phyloP scores from a whole-genome alignment of 179 eudicot species.

The Spinacia oleracea region DNA sequence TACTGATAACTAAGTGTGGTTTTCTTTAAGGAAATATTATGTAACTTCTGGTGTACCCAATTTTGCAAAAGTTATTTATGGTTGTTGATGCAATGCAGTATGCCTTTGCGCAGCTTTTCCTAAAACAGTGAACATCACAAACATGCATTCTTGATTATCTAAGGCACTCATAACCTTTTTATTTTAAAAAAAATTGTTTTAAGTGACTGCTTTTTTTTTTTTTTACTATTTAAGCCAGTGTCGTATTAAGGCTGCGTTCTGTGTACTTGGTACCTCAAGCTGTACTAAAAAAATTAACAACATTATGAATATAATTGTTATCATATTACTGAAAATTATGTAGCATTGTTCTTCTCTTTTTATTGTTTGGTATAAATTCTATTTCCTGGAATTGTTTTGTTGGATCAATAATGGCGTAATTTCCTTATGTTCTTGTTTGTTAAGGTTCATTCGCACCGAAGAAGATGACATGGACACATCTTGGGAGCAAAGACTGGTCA shows the following conservation, averaged over 20 bases:
- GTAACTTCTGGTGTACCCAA: neutral
- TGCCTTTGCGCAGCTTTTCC: neutral
- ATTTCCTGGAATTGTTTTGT: neutral
- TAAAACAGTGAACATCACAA: neutral
- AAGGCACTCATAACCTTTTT: neutral
- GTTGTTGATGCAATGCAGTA: neutral
- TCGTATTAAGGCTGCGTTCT: neutral
- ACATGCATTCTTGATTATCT: neutral
- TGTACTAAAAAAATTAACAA: neutral
- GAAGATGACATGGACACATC: slow-evolving; percentile 87
- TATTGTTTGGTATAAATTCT: neutral
- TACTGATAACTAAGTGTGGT: neutral
- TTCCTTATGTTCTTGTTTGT: neutral
- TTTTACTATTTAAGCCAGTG: neutral
- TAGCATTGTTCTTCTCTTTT: neutral
- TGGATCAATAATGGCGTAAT: neutral
- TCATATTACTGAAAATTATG: neutral
- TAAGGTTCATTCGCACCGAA: slow-evolving; percentile 86
- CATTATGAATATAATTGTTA: neutral
- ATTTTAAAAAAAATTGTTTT: neutral
- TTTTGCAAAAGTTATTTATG: neutral
- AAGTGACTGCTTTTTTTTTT: neutral
- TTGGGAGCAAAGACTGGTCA: slow-evolving; percentile 95
- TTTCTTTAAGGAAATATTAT: neutral
- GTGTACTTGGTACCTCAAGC: neutral